Percentiles rank a stretch among this genome's conserved stretches.
These are phyloP conservation scores for Physcomitrellopsis africana DNA, from an alignment of 225 moss, liverwort and hornwort species.

Conservation along the genomic window DNA sequence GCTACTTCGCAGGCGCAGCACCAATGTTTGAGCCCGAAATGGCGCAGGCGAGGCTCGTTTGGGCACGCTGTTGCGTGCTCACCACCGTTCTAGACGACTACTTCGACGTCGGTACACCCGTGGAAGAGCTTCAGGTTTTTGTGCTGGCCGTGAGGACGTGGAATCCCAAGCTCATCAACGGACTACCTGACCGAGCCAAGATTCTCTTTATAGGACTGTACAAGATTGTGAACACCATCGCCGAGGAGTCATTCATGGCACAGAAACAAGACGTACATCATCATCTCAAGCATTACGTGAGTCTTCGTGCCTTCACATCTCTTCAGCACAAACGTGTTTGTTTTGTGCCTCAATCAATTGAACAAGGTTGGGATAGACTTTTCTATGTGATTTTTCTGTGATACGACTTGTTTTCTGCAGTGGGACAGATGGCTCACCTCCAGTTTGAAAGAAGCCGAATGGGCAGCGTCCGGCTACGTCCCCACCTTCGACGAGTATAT, in stretches of 20 bases:
- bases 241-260: conserved; percentile 27
- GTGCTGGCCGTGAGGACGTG: conserved; percentile 22
- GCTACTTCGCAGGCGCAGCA: conserved; percentile 52
- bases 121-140: conserved; percentile 37
- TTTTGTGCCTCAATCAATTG: background rate
- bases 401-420: conserved; percentile 24
- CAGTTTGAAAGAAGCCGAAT: conserved; percentile 66
- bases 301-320: background rate
- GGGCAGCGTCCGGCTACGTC: conserved; percentile 38
- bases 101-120: conserved; percentile 43
- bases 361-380: too few species aligned
- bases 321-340: too few species aligned
- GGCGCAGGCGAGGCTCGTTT: conserved; percentile 49
- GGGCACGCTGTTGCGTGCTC: conserved; percentile 49
- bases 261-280: conserved; percentile 50
- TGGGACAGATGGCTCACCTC: conserved; percentile 62
- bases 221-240: conserved; percentile 37
- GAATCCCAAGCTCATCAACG: conserved; percentile 1
- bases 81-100: conserved; percentile 62
- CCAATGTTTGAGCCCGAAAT: conserved; percentile 55
- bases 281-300: conserved; percentile 30
- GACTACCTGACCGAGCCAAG: conserved; percentile 25
- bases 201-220: conserved; percentile 42
- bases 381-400: too few species aligned
- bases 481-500: conserved; percentile 58